Conservation (phyloP, 768 basidiomycete genomes). For the Clavulina sp. region DNA sequence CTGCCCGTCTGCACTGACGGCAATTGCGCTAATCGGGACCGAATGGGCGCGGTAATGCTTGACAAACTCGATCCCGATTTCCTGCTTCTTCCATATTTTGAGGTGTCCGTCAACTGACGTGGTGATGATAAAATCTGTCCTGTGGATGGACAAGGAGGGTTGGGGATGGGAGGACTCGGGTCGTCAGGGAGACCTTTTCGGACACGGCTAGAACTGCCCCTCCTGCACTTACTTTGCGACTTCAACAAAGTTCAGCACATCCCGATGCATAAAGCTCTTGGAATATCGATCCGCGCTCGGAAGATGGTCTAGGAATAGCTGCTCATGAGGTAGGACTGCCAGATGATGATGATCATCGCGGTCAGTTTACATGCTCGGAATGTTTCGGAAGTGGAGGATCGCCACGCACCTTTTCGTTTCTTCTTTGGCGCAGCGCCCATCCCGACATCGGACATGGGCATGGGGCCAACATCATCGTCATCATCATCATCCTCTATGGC, state of each 20-base stretch:
- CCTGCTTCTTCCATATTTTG: slow-evolving; percentile 99
- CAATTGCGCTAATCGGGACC: slow-evolving; percentile 56
- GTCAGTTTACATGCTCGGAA: slow-evolving; percentile 4
- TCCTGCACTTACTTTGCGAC: slow-evolving; percentile 74
- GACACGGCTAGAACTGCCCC: neutral
- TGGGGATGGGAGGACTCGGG: neutral
- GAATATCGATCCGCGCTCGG: slow-evolving; percentile 87
- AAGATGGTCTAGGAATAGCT: slow-evolving; percentile 79
- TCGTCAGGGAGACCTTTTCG: neutral
- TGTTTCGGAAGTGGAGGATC: slow-evolving; percentile 15
- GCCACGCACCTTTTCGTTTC: slow-evolving; percentile 55
- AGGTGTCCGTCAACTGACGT: slow-evolving; percentile 89
- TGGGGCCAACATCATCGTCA: slow-evolving; percentile 73
- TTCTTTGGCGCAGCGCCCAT: slow-evolving; percentile 34
- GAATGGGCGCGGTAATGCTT: slow-evolving; percentile 95
- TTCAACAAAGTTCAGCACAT: slow-evolving; percentile 72
- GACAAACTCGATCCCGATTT: slow-evolving; percentile 88
- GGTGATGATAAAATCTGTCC: slow-evolving; percentile 86
- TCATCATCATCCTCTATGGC: slow-evolving; percentile 36
- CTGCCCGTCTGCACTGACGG: slow-evolving; percentile 80
- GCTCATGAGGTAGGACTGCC: slow-evolving; percentile 82
- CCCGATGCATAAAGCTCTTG: slow-evolving; percentile 97
- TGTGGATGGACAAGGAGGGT: slow-evolving; percentile 17
- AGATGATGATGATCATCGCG: too few species aligned
- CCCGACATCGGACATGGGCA: slow-evolving; percentile 53